Evolutionary conservation across 768 basidiomycete genomes (phyloP), one percentile per base, ranked within the genome.

Genomic region (Tylopilus sp.): DNA sequence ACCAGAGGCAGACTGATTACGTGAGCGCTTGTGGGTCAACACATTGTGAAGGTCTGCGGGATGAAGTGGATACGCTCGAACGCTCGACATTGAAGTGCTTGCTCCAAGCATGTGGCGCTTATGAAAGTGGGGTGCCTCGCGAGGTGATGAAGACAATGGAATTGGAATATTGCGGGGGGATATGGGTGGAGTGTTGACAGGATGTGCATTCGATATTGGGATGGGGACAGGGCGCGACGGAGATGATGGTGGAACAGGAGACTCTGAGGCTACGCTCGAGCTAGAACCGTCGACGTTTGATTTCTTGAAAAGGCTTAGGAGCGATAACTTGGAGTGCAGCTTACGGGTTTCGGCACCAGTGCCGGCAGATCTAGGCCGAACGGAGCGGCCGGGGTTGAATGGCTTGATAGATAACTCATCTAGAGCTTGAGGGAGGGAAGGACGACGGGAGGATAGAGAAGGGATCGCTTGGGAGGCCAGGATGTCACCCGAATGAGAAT

Each of bases 221-320:
- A 66, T 59, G 15, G 66, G 55, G 20, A 63, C 57, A 0, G 71
- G 40, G n/a, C 61, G 60, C 12, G 65, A 53, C 12, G 69, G 60
- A 1, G 71, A 58, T 2, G 69, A 61, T 8, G 58, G 55, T 2
- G 57, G 64, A 28, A 51, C 59, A n/a, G 61, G 61, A 10, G 62
- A 60, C 44, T 69, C 64, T n/a, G 71, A 62, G 52, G 63, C 51
- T 63, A 72, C 44, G 70, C 75, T 69, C 11, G 67, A 69, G 41
- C 57, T 57, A 6, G 68, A 70, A 23, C 69, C 65, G 30, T 71
- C 74, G 12, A 66, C 75, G 12, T 70, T 73, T 0, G 73, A 53
- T 69, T 84, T 86, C 75, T 80, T 85, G 73, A 90, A 89, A 15
- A 90, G 74, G 57, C 80, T 83, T 56, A 89, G 73, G 47, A 91